Evolutionary conservation across 768 basidiomycete species (phyloP).

Genomic region (Pisolithus orientalis): DNA sequence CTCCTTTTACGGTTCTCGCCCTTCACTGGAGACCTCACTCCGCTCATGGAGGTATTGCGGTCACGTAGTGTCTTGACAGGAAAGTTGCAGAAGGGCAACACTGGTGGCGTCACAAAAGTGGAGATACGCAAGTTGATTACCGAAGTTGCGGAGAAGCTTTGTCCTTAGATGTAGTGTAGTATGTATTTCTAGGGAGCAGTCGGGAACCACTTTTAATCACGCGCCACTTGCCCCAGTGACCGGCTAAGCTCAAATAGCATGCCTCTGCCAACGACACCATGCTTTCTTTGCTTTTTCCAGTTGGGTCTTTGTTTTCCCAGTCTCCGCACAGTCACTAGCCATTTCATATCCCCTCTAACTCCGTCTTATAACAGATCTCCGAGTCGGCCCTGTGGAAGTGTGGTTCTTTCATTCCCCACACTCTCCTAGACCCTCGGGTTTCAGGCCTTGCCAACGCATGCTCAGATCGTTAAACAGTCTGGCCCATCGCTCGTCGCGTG

Average conservation of each 20-base stretch:
- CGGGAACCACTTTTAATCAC: too few species aligned
- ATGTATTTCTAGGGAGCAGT: too few species aligned
- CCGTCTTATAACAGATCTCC: slow-evolving; percentile 6
- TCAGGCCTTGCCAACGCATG: slow-evolving; percentile 6
- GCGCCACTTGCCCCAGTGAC: too few species aligned
- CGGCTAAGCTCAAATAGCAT: too few species aligned
- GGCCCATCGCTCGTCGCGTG: slow-evolving; percentile 10
- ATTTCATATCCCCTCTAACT: slow-evolving; percentile 10
- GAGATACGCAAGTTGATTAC: slow-evolving; percentile 59
- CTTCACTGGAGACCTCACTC: slow-evolving; percentile 46
- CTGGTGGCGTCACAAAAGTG: slow-evolving; percentile 51
- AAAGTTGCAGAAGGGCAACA: slow-evolving; percentile 46
- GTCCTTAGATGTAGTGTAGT: slow-evolving; percentile 11
- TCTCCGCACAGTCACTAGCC: not conserved
- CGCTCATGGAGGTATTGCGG: slow-evolving; percentile 69
- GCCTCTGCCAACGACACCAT: too few species aligned
- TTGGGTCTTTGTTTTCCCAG: not conserved
- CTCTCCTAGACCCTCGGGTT: not conserved
- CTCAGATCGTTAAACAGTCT: slow-evolving; percentile 14
- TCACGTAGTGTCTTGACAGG: slow-evolving; percentile 46
- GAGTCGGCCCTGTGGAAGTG: slow-evolving; percentile 2
- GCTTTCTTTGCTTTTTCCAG: not conserved
- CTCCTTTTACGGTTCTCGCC: slow-evolving; percentile 75
- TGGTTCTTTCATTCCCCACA: slow-evolving; percentile 1
- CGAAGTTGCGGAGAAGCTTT: slow-evolving; percentile 51